A percentile compares a stretch with the other conserved stretches of the same genome.
Evolutionary conservation across 2,329 filamentous ascomycete genomes (phyloP).

Genomic region (Lasiodiplodia citricola): DNA sequence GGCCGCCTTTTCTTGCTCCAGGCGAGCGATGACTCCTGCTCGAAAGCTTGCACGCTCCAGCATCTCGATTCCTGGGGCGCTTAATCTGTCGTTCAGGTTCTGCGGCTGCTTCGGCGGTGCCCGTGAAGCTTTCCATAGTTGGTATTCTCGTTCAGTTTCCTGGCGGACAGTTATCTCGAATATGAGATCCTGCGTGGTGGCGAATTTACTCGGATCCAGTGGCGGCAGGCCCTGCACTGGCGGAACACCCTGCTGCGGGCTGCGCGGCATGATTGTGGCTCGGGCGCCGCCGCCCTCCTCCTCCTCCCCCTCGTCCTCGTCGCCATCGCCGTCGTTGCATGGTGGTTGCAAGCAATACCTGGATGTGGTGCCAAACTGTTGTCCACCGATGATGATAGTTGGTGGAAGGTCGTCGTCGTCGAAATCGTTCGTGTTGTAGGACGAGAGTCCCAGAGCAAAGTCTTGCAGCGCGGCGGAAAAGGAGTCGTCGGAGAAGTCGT

Average conservation of each 20-base stretch:
- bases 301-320: too few relatives aligned
- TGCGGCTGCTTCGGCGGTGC: too few relatives aligned
- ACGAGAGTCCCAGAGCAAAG: neutral
- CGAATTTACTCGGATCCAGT: neutral
- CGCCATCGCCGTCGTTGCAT: neutral
- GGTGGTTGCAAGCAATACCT: neutral
- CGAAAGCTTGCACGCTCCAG: neutral
- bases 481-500: neutral
- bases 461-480: neutral
- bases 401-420: neutral
- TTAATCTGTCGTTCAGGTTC: neutral
- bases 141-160: neutral
- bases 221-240: too few relatives aligned
- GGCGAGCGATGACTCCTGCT: neutral
- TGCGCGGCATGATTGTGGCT: neutral
- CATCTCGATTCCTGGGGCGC: too few relatives aligned
- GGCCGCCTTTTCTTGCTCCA: neutral
- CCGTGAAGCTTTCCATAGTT: too few relatives aligned
- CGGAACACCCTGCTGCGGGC: neutral
- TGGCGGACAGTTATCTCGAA: neutral
- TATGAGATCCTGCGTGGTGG: neutral
- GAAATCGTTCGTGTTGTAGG: neutral
- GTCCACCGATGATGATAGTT: neutral
- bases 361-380: neutral
- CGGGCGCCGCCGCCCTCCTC: too few relatives aligned